Conservation (phyloP, 768 basidiomycete genomes). For the Jaapia argillacea region DNA sequence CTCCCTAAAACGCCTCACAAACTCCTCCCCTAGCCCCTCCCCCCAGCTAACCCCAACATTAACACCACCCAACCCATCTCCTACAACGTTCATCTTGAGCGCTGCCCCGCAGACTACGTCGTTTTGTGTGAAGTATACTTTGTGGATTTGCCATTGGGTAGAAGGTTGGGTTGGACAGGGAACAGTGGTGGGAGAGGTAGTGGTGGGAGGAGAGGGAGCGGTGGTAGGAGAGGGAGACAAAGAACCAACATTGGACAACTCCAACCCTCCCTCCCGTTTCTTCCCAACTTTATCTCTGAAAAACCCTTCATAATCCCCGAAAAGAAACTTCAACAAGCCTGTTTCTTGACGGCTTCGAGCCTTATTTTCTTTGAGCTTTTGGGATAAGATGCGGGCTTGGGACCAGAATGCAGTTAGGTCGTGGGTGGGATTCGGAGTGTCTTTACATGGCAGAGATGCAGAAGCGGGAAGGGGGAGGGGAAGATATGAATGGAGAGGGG, state of each 20-base stretch:
- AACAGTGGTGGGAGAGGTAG: too few relatives aligned
- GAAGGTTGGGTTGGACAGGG: too few relatives aligned
- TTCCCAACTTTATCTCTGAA: constrained; percentile 19
- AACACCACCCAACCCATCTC: background rate
- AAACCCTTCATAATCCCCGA: constrained; percentile 20
- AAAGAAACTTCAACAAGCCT: constrained; percentile 24
- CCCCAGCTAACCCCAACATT: too few relatives aligned
- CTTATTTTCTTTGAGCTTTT: too few relatives aligned
- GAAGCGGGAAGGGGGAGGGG: background rate
- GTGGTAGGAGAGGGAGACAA: constrained; percentile 8
- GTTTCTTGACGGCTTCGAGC: constrained; percentile 15
- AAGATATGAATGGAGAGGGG: background rate
- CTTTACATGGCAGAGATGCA: too few relatives aligned
- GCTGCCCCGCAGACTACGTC: constrained; percentile 9
- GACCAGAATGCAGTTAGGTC: too few relatives aligned
- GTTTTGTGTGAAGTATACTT: constrained; percentile 11
- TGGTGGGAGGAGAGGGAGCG: too few relatives aligned
- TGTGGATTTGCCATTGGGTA: constrained; percentile 13
- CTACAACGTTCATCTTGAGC: constrained; percentile 13
- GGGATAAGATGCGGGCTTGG: too few relatives aligned
- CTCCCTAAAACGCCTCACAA: too few relatives aligned
- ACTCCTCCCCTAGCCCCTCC: too few relatives aligned
- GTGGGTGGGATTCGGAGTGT: too few relatives aligned
- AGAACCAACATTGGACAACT: constrained; percentile 29
- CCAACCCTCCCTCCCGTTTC: constrained; percentile 24